A percentile compares a stretch with the other conserved stretches of the same genome.
These are phyloP conservation scores for Datura wrightii DNA, from an alignment of 257 asterid species.

Conservation along the genomic window DNA sequence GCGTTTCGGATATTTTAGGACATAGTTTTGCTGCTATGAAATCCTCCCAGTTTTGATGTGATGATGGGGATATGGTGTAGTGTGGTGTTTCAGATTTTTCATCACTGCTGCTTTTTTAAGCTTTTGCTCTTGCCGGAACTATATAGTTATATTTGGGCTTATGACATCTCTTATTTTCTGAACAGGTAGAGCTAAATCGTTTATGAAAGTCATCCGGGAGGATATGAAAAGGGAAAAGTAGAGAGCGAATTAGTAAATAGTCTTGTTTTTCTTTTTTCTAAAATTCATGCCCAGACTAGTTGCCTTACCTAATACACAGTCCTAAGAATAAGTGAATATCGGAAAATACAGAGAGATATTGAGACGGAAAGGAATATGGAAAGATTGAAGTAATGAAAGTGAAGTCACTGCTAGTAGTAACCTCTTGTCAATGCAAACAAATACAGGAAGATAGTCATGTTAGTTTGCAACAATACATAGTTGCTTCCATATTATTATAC, in stretches of 20 bases:
- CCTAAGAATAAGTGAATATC: neutral
- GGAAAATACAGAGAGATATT: neutral
- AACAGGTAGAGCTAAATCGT: neutral
- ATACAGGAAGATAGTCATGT: neutral
- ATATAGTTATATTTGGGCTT: neutral
- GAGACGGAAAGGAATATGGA: neutral
- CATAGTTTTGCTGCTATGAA: neutral
- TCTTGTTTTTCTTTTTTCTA: neutral
- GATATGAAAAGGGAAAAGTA: neutral
- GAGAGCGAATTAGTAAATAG: too few species aligned
- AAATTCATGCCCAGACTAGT: neutral
- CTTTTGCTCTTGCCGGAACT: neutral
- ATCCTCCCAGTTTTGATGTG: neutral
- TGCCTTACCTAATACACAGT: neutral
- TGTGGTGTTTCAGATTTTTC: neutral
- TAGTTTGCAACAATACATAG: neutral
- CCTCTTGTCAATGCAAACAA: neutral
- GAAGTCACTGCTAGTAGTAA: neutral
- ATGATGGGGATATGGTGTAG: neutral
- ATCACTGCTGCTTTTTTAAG: too few species aligned
- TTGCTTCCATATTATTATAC: slow-evolving; percentile 7
- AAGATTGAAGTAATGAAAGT: neutral
- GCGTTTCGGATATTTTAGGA: neutral
- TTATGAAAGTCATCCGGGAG: slow-evolving; percentile 7
- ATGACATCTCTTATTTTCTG: neutral